Conservation (phyloP, 1,284 basidiomycete species). For the Ustilago lituana region DNA sequence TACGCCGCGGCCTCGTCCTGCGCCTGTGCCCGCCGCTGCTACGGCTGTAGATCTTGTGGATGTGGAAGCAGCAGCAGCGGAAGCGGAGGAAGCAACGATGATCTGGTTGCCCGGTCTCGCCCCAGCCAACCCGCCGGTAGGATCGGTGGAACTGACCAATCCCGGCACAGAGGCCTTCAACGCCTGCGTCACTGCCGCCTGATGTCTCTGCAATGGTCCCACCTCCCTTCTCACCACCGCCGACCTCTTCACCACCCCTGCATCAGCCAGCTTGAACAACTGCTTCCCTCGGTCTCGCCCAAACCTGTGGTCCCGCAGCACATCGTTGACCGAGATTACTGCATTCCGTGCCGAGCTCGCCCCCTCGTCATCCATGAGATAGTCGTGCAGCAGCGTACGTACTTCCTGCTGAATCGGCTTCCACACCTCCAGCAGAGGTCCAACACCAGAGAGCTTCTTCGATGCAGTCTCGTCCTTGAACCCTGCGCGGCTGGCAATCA, state of each 20-base stretch:
- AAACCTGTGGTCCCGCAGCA: constrained; percentile 70
- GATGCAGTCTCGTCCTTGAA: constrained; percentile 47
- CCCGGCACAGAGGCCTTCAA: constrained; percentile 93
- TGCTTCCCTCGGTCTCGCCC: constrained; percentile 56
- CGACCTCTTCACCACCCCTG: constrained; percentile 18
- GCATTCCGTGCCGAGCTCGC: constrained; percentile 81
- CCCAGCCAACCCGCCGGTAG: not conserved
- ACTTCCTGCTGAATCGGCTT: constrained; percentile 84
- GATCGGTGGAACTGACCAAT: constrained; percentile 72
- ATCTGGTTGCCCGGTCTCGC: constrained; percentile 20
- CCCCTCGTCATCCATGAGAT: constrained; percentile 87
- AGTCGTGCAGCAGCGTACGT: constrained; percentile 85
- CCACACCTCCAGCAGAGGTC: constrained; percentile 83
- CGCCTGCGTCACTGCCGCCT: constrained; percentile 84
- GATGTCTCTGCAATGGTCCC: constrained; percentile 75
- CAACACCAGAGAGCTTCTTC: constrained; percentile 37
- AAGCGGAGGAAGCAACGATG: constrained; percentile 20
- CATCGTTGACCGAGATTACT: constrained; percentile 91
- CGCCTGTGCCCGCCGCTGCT: not conserved
- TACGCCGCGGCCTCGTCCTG: constrained; percentile 6
- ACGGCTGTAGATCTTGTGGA: not conserved
- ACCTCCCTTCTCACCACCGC: constrained; percentile 70
- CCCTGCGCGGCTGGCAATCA: constrained; percentile 49
- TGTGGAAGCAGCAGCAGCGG: not conserved
- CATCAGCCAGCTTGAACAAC: constrained; percentile 87